Conservation (phyloP, 1,139 yeast genomes). For the Insectozyma bohioensis region DNA sequence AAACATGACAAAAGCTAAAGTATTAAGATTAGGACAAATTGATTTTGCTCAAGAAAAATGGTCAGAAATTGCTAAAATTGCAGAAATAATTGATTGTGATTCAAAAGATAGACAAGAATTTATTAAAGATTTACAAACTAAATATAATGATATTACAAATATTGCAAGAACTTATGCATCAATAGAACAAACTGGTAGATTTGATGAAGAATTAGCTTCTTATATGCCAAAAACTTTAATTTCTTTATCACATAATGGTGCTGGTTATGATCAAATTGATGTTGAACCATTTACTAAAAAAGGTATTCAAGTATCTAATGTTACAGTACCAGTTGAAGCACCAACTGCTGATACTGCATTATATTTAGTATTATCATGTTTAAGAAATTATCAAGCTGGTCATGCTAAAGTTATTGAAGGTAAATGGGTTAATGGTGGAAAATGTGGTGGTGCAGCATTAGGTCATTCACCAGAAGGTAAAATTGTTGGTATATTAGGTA, state of each 20-base stretch:
- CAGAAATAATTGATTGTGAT: slow-evolving; percentile 50
- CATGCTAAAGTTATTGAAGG: slow-evolving; percentile 52
- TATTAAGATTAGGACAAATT: slow-evolving; percentile 58
- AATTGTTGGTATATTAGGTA: slow-evolving; percentile 65
- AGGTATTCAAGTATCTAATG: slow-evolving; percentile 68
- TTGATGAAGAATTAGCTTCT: slow-evolving; percentile 69
- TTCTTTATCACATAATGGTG: slow-evolving; percentile 79
- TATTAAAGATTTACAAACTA: slow-evolving; percentile 47
- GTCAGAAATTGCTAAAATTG: slow-evolving; percentile 46
- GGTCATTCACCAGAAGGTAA: slow-evolving; percentile 58
- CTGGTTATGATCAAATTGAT: slow-evolving; percentile 89
- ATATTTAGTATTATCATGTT: slow-evolving; percentile 60
- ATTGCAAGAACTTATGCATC: slow-evolving; percentile 56
- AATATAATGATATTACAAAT: slow-evolving; percentile 46
- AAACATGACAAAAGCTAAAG: slow-evolving; percentile 41
- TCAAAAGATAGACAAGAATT: slow-evolving; percentile 51
- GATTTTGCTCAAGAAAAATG: slow-evolving; percentile 57
- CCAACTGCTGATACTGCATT: slow-evolving; percentile 86
- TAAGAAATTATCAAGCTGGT: slow-evolving; percentile 59
- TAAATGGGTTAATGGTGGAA: slow-evolving; percentile 48
- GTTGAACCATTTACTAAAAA: slow-evolving; percentile 47
- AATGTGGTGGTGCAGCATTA: slow-evolving; percentile 25
- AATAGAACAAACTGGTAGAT: slow-evolving; percentile 58
- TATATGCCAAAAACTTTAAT: slow-evolving; percentile 61
- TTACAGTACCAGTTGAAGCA: slow-evolving; percentile 69